Evolutionary conservation across 805 yeast species (phyloP), one percentile per base, ranked within the genome.

Genomic region (Candida michaelii): DNA sequence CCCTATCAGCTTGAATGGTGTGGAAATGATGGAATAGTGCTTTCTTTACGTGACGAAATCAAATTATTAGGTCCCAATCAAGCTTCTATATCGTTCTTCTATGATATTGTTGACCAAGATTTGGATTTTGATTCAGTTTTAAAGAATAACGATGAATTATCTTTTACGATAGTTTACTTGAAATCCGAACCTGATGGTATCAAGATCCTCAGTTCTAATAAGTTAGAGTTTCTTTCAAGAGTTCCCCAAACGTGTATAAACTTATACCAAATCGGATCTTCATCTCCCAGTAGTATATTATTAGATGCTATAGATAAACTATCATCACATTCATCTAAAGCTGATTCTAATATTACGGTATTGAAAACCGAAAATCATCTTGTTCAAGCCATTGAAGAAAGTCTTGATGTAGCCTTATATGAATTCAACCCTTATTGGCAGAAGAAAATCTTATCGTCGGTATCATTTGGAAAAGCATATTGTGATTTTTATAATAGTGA

Each of bases 391-490:
- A 82, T 91, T 1, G 72, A 74, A 25, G 77, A 74, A 14, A 87
- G 96, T 57, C 74, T 89, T 3, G 63, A 73, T 1, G 95, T 95
- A 0, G 84, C 96, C 0, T 60, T 79, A 3, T 83, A 81, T 42
- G 98, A 91, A 53, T 80, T 88, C 52, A 88, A 82, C 47, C 76
- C 85, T 0, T 68, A 71, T 40, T 77, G 90, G 83, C 99, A 93
- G 54, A 89, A 89, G 58, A 78, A 77, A 39, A 65, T 91, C 8
- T 62, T 93, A 29, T 74, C 80, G 40, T 96, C 97, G 1, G 96
- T 90, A 0, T 71, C 86, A 0, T 87, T 90, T 63, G 99, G 97
- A 0, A 93, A 91, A 52, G 73, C 86, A 0, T 70, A 77, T 39
- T 59, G 54, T 40, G 60, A 52, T 33, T 78, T 75, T 7, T 82